Evolutionary conservation across 2,329 filamentous ascomycete species (phyloP).

Genomic region (Pestalotiopsis sp.): DNA sequence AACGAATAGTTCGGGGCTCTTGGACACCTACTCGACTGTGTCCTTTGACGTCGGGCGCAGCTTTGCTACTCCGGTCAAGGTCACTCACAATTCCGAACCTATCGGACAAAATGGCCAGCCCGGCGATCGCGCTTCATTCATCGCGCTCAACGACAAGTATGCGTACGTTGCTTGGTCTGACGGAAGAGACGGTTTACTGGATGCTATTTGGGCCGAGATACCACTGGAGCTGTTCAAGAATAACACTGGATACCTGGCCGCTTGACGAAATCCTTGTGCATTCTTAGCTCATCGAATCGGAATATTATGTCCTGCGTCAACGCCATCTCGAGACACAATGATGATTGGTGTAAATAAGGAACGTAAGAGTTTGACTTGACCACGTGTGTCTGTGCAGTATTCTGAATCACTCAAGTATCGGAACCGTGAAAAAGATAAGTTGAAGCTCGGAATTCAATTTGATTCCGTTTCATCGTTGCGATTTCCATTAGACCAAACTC

Average conservation of each 20-base stretch:
- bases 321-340: too few relatives aligned
- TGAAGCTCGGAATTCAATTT: not conserved
- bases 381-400: too few relatives aligned
- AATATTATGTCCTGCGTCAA: too few relatives aligned
- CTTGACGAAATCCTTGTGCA: not conserved
- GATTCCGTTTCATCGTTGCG: not conserved
- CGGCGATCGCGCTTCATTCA: constrained; percentile 5
- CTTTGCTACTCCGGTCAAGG: constrained; percentile 3
- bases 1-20: not conserved
- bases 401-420: not conserved
- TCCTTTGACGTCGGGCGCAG: not conserved
- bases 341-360: too few relatives aligned
- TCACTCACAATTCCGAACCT: not conserved
- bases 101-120: not conserved
- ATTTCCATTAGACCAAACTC: not conserved
- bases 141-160: not conserved
- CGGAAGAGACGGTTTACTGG: not conserved
- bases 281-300: not conserved
- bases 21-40: not conserved
- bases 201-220: not conserved
- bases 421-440: not conserved
- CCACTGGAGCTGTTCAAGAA: not conserved
- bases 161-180: constrained; percentile 1
- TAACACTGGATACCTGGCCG: not conserved
- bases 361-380: too few relatives aligned